These are phyloP conservation scores for Pythium dissotocum DNA, from an alignment of 352 stramenopile genomes.

Conservation along the genomic window DNA sequence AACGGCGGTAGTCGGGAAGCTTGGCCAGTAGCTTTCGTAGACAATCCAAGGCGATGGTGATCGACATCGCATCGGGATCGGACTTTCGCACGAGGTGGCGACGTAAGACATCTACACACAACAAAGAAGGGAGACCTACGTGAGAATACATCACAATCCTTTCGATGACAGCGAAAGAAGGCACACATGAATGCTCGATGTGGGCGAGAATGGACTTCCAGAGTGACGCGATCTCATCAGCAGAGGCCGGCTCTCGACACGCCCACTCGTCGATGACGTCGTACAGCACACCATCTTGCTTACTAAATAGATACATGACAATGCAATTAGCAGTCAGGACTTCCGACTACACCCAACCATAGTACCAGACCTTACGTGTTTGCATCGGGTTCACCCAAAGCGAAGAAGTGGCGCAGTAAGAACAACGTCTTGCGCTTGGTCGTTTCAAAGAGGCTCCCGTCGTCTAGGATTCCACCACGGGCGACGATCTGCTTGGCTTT, in stretches of 20 bases:
- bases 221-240: conserved; percentile 45
- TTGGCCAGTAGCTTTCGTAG: conserved; percentile 53
- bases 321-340: neutral
- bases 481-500: conserved; percentile 50
- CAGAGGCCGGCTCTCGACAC: conserved; percentile 39
- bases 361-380: conserved; percentile 10
- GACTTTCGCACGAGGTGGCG: conserved; percentile 43
- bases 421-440: conserved; percentile 69
- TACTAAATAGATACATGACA: conserved; percentile 5
- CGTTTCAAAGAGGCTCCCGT: conserved; percentile 46
- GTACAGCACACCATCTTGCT: conserved; percentile 48
- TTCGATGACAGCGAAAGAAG: neutral
- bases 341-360: neutral
- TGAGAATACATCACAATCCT: neutral
- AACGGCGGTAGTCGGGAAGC: conserved; percentile 61
- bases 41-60: conserved; percentile 74
- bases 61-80: conserved; percentile 51
- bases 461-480: conserved; percentile 35
- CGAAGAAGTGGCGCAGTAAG: conserved; percentile 72
- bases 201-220: conserved; percentile 69
- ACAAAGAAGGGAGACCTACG: neutral
- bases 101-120: conserved; percentile 53
- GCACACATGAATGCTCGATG: conserved; percentile 72
- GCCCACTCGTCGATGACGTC: conserved; percentile 72
- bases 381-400: conserved; percentile 36